Evolutionary conservation across 768 basidiomycete species (phyloP), one percentile per base, ranked within the genome.

Genomic region (Rhodotorula babjevae): DNA sequence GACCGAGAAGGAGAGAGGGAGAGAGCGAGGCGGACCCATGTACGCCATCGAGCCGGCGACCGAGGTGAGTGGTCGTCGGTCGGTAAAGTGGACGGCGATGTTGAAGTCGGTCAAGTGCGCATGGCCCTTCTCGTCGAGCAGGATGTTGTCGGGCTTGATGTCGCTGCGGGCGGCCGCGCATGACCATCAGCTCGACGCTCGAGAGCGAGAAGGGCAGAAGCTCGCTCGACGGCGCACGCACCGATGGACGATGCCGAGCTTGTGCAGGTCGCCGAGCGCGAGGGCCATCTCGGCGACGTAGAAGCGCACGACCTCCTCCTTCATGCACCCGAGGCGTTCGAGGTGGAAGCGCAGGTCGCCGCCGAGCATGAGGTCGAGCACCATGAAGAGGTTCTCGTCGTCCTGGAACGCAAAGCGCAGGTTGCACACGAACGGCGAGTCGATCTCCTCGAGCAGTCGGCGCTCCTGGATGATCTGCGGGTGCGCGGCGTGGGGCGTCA

Each of bases 1-100:
- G 21, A 0, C 40, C 8, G 29, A 9, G 31, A 9, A 10, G n/a
- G 12, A 16, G 5, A 7, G 15, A 23, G 59, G 23, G 14, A 40
- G 62, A 31, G 21, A 55, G 46, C 81, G n/a, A n/a, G n/a, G n/a
- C 85, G 66, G 79, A 89, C 87, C 94, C 96, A 99, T 99, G 83
- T 99, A 99, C 0, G 96, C 95, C 92, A 99, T 94, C 79, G 91
- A 93, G 8, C 96, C 96, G 14, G 96, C 95, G 25, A 99, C 90
- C 71, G 91, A 92, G 0, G 91, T 93, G 81, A 98, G 89, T 72
- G 90, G 79, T 49, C 94, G 86, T 64, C 89, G 85, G 71, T 92
- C 90, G 19, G 94, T 95, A 80, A 93, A 97, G 81, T 98, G 95
- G 15, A 98, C 95, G 33, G 95, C 96, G 76, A 99, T 93, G 79